Percentiles rank a stretch among this genome's conserved stretches.
These are phyloP conservation scores for Epichloe brachyelytri DNA, from an alignment of 2,329 filamentous ascomycete genomes.

Conservation along the genomic window DNA sequence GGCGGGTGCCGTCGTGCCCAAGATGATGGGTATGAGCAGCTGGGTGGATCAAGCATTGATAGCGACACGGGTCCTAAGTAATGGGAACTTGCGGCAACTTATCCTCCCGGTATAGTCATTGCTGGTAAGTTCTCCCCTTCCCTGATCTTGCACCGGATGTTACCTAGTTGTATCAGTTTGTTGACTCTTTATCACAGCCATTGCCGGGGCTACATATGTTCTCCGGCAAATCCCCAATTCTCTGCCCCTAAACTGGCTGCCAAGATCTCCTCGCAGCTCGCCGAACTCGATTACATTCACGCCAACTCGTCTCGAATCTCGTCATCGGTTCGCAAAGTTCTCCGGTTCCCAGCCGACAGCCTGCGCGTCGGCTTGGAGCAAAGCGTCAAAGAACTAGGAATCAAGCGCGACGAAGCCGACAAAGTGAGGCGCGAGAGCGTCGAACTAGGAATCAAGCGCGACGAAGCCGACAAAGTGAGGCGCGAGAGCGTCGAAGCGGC, in stretches of 20 bases:
- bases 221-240: constrained; percentile 80
- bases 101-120: constrained; percentile 64
- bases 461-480: constrained; percentile 72
- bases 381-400: constrained; percentile 70
- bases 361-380: constrained; percentile 73
- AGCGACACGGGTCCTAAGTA: constrained; percentile 67
- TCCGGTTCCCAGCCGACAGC: constrained; percentile 77
- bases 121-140: constrained; percentile 48
- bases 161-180: not conserved
- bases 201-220: constrained; percentile 67
- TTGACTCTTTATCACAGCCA: constrained; percentile 31
- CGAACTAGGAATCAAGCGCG: constrained; percentile 61
- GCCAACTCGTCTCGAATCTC: constrained; percentile 76
- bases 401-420: constrained; percentile 67
- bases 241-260: constrained; percentile 72
- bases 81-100: constrained; percentile 66
- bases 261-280: constrained; percentile 73
- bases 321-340: constrained; percentile 72
- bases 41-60: constrained; percentile 85
- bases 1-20: constrained; percentile 70
- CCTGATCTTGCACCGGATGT: not conserved
- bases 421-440: constrained; percentile 74
- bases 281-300: constrained; percentile 83
- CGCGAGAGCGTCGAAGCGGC: constrained; percentile 73
- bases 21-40: constrained; percentile 68